phyloP scores from a whole-genome alignment of 2,329 filamentous ascomycete genomes.

The Claviceps spartinae region DNA sequence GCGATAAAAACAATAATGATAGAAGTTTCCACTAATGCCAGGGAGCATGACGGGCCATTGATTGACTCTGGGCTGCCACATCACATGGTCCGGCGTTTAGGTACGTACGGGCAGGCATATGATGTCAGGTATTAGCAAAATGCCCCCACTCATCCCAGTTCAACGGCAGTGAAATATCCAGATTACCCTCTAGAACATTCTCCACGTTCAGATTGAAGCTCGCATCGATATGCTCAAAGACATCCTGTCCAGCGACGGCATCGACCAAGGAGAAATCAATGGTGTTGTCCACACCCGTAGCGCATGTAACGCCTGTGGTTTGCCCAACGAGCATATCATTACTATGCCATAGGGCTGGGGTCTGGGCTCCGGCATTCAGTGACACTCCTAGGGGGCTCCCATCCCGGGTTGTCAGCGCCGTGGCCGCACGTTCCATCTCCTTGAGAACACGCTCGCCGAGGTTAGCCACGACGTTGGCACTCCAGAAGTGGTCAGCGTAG shows the following conservation, averaged over 20 bases:
- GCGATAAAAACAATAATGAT: too few species aligned
- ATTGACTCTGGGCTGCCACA: too few species aligned
- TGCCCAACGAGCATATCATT: slow-evolving; percentile 12
- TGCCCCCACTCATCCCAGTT: slow-evolving; percentile 36
- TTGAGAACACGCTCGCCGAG: slow-evolving; percentile 41
- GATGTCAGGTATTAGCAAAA: slow-evolving; percentile 10
- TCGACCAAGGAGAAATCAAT: slow-evolving; percentile 30
- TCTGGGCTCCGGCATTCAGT: background rate
- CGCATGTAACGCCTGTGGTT: slow-evolving; percentile 14
- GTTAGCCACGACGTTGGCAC: slow-evolving; percentile 38
- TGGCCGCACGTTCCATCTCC: slow-evolving; percentile 42
- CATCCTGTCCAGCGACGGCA: slow-evolving; percentile 33
- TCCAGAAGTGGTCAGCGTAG: slow-evolving; percentile 45
- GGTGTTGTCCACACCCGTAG: slow-evolving; percentile 18
- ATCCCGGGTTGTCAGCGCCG: slow-evolving; percentile 27
- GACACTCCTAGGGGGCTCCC: background rate
- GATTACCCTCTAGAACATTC: slow-evolving; percentile 38
- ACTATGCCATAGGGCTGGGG: slow-evolving; percentile 11
- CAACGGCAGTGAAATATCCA: slow-evolving; percentile 39
- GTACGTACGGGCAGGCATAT: background rate
- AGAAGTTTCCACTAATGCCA: too few species aligned
- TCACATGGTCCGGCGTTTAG: background rate
- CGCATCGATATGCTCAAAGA: slow-evolving; percentile 42
- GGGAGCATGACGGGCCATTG: too few species aligned
- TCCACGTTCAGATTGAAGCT: slow-evolving; percentile 40